These are phyloP conservation scores for Xanthoconium stramineum DNA, from an alignment of 768 basidiomycete species.

Conservation along the genomic window DNA sequence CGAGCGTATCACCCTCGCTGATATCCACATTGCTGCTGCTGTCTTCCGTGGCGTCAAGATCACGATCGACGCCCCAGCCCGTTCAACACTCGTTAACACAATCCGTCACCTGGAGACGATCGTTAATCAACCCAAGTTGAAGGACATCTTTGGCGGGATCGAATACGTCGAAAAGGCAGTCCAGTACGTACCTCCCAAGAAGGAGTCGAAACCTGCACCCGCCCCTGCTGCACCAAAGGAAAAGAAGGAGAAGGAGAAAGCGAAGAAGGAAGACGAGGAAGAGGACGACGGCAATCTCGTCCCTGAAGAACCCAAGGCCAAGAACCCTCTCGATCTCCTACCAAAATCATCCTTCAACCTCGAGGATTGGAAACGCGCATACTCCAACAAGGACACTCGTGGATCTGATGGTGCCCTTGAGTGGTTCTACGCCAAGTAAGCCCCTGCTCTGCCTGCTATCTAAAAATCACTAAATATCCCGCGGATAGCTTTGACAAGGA, in stretches of 20 bases:
- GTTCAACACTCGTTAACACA: conserved; percentile 69
- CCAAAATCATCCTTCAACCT: conserved; percentile 87
- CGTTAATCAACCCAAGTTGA: conserved; percentile 76
- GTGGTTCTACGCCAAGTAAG: conserved; percentile 96
- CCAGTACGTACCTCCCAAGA: conserved; percentile 70
- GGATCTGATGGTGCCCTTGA: conserved; percentile 78
- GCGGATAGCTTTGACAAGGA: conserved; percentile 72
- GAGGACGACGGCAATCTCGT: conserved; percentile 77
- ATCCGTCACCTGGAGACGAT: conserved; percentile 87
- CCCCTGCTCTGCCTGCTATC: not conserved
- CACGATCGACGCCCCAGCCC: conserved; percentile 63
- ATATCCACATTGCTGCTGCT: conserved; percentile 64
- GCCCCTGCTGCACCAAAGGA: conserved; percentile 39
- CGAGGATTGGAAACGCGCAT: conserved; percentile 96
- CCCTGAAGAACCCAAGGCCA: conserved; percentile 81
- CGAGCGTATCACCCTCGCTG: conserved; percentile 93
- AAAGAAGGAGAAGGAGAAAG: conserved; percentile 63
- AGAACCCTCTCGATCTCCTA: conserved; percentile 92
- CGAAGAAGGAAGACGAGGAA: conserved; percentile 49
- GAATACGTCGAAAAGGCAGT: conserved; percentile 65
- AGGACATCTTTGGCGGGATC: conserved; percentile 59
- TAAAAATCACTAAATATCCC: conserved; percentile 1
- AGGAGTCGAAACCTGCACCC: conserved; percentile 54
- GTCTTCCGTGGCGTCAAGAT: conserved; percentile 51
- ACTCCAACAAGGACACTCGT: conserved; percentile 97